Percentiles rank a stretch among this genome's conserved stretches.
These are phyloP conservation scores for Thermothielavioides terrestris DNA, from an alignment of 495 filamentous ascomycete species.

Conservation along the genomic window DNA sequence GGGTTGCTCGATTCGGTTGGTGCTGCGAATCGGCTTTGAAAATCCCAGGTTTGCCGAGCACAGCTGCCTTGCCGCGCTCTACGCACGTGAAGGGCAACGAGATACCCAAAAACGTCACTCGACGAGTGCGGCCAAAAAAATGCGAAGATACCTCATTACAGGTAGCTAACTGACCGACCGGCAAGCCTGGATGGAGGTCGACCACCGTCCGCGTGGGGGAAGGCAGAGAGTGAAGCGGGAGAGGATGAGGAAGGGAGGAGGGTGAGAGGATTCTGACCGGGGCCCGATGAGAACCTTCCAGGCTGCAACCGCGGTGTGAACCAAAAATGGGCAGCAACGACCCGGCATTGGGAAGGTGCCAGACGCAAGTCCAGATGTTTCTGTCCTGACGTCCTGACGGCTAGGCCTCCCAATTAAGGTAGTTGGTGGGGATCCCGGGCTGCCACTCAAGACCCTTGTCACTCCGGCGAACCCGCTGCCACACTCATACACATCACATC, in stretches of 20 bases:
- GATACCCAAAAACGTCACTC: too few relatives aligned
- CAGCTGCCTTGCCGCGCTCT: neutral
- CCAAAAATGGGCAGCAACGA: too few relatives aligned
- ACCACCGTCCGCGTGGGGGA: too few relatives aligned
- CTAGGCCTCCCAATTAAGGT: neutral
- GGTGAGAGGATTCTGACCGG: constrained; percentile 1
- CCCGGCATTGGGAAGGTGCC: too few relatives aligned
- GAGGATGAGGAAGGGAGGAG: neutral
- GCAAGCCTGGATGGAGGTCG: too few relatives aligned
- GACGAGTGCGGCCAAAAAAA: too few relatives aligned
- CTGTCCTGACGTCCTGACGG: too few relatives aligned
- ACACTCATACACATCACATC: constrained; percentile 12
- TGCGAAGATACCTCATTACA: too few relatives aligned
- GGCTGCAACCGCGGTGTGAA: too few relatives aligned
- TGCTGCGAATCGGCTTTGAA: neutral
- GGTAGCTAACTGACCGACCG: too few relatives aligned
- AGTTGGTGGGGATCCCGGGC: neutral
- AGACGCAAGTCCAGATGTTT: too few relatives aligned
- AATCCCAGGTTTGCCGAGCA: neutral
- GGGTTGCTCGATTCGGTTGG: neutral
- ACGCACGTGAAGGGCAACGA: neutral
- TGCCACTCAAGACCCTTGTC: constrained; percentile 20
- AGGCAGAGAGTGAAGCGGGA: neutral
- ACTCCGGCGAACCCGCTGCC: constrained; percentile 12
- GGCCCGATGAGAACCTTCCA: too few relatives aligned